These are phyloP conservation scores for Royoungia palumana DNA, from an alignment of 768 basidiomycete species.

Conservation along the genomic window DNA sequence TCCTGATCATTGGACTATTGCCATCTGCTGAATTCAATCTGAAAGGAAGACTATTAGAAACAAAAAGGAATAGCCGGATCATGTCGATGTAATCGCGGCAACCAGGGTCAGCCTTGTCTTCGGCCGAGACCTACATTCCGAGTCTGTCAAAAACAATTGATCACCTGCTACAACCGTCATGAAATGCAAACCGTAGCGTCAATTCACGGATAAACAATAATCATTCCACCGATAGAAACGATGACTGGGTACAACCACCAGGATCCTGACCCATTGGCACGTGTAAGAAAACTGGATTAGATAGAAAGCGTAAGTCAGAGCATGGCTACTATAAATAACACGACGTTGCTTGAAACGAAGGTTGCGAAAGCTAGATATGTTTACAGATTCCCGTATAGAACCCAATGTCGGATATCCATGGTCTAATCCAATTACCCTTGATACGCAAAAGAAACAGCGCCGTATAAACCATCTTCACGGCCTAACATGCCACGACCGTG, in stretches of 20 bases:
- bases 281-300: background rate
- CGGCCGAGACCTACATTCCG: too few relatives aligned
- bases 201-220: constrained; percentile 3
- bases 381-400: too few relatives aligned
- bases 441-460: constrained; percentile 92
- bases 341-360: background rate
- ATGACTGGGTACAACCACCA: background rate
- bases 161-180: too few relatives aligned
- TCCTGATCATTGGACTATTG: too few relatives aligned
- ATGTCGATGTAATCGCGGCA: too few relatives aligned
- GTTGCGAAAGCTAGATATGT: too few relatives aligned
- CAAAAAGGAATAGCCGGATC: too few relatives aligned
- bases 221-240: background rate
- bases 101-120: too few relatives aligned
- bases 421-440: constrained; percentile 53
- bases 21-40: too few relatives aligned
- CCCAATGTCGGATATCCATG: background rate
- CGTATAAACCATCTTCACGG: constrained; percentile 89
- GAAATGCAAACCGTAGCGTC: background rate
- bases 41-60: too few relatives aligned
- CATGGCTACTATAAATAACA: background rate
- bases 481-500: constrained; percentile 90
- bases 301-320: background rate
- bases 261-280: background rate
- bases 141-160: too few relatives aligned